phyloP scores from a whole-genome alignment of 1,284 basidiomycete species.

The Austroboletus olivaceoglutinosus region DNA sequence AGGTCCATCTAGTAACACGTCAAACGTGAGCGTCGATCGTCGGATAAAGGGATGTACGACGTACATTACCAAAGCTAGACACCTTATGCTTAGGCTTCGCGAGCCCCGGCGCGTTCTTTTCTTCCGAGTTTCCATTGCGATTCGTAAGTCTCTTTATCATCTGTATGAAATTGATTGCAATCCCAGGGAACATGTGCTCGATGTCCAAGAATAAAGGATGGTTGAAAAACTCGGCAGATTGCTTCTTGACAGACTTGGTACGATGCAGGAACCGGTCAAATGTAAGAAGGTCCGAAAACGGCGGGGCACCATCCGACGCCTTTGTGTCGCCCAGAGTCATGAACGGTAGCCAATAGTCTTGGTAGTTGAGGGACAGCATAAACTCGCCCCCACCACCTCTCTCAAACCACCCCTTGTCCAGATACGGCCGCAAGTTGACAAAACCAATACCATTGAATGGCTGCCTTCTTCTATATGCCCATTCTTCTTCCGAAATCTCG shows the following conservation, averaged over 20 bases:
- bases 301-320: conserved; percentile 6
- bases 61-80: neutral
- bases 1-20: neutral
- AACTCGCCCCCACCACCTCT: conserved; percentile 46
- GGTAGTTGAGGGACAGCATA: conserved; percentile 44
- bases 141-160: too few relatives aligned
- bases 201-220: conserved; percentile 44
- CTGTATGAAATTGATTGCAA: too few relatives aligned
- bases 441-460: too few relatives aligned
- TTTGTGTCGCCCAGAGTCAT: conserved; percentile 44
- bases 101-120: too few relatives aligned
- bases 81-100: neutral
- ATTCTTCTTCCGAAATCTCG: too few relatives aligned
- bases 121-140: too few relatives aligned
- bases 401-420: conserved; percentile 18
- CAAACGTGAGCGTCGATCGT: too few relatives aligned
- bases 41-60: neutral
- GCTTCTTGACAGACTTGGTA: conserved; percentile 38
- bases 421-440: too few relatives aligned
- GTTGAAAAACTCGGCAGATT: conserved; percentile 33
- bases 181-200: neutral
- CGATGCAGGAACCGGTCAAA: conserved; percentile 47
- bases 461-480: too few relatives aligned
- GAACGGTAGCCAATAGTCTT: conserved; percentile 45
- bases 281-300: conserved; percentile 37